phyloP scores from a whole-genome alignment of 2,329 filamentous ascomycete genomes.

The Fusarium poae region DNA sequence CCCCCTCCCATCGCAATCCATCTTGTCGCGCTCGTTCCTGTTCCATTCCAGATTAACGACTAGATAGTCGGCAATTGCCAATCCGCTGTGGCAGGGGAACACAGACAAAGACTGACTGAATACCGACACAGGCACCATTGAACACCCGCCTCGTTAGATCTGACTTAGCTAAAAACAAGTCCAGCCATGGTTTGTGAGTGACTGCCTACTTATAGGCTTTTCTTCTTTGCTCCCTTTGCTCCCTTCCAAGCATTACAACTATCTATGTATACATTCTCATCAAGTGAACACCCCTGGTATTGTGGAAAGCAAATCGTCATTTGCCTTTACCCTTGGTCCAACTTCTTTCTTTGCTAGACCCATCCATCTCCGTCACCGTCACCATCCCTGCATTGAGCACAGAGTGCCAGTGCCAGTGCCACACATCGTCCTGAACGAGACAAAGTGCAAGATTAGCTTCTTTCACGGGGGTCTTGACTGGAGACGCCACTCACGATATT shows the following conservation, averaged over 20 bases:
- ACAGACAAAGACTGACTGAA: constrained; percentile 9
- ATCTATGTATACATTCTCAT: not conserved
- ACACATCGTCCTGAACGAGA: constrained; percentile 36
- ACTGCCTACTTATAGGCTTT: constrained; percentile 23
- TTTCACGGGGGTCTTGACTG: constrained; percentile 10
- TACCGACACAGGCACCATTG: not conserved
- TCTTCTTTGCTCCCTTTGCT: constrained; percentile 5
- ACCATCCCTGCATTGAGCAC: constrained; percentile 29
- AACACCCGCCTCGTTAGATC: not conserved
- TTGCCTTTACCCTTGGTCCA: constrained; percentile 17
- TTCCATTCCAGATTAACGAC: constrained; percentile 8
- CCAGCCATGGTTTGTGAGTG: constrained; percentile 41
- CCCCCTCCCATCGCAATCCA: constrained; percentile 3
- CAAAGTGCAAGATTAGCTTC: constrained; percentile 41
- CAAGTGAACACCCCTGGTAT: constrained; percentile 10
- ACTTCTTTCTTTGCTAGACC: constrained; percentile 4
- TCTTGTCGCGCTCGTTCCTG: constrained; percentile 10
- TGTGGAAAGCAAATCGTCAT: constrained; percentile 6
- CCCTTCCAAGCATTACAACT: not conserved
- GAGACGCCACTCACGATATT: constrained; percentile 40
- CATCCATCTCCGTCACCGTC: constrained; percentile 11
- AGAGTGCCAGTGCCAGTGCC: too few species aligned
- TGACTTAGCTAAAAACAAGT: constrained; percentile 9
- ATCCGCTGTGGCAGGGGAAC: constrained; percentile 10
- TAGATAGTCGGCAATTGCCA: not conserved